These are phyloP conservation scores for Colletotrichum tropicale DNA, from an alignment of 2,329 filamentous ascomycete species.

Conservation along the genomic window DNA sequence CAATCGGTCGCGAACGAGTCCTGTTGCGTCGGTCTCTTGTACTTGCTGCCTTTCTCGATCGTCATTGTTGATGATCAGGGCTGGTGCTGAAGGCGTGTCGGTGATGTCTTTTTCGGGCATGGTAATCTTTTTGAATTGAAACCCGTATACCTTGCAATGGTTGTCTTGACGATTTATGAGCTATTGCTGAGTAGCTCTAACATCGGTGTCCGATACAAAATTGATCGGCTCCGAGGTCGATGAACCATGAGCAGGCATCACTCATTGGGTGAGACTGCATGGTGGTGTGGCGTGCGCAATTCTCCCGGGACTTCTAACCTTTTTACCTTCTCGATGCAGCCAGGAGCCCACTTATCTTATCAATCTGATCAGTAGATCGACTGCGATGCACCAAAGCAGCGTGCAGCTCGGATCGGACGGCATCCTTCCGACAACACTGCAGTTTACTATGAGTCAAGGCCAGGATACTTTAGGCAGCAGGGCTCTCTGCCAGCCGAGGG, in stretches of 20 bases:
- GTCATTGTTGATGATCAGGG: background rate
- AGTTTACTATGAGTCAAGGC: background rate
- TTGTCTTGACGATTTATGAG: background rate
- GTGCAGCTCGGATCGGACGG: background rate
- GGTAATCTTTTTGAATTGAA: accelerated
- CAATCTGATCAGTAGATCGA: background rate
- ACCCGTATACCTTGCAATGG: accelerated
- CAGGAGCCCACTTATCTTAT: background rate
- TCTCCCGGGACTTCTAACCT: background rate
- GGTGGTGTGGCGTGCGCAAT: background rate
- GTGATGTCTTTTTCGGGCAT: background rate
- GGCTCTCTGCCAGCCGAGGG: background rate
- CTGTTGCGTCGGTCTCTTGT: background rate
- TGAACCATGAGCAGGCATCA: background rate
- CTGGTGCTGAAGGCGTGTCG: accelerated
- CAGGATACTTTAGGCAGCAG: background rate
- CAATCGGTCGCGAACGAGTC: background rate
- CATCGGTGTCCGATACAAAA: background rate
- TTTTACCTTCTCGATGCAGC: background rate
- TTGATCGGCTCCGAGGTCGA: background rate
- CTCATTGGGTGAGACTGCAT: background rate
- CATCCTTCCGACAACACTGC: background rate
- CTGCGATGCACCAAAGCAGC: accelerated
- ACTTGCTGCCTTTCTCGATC: background rate
- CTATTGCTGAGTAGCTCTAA: background rate